Conservation (phyloP, 768 basidiomycete genomes). For the Mycena haematopus region DNA sequence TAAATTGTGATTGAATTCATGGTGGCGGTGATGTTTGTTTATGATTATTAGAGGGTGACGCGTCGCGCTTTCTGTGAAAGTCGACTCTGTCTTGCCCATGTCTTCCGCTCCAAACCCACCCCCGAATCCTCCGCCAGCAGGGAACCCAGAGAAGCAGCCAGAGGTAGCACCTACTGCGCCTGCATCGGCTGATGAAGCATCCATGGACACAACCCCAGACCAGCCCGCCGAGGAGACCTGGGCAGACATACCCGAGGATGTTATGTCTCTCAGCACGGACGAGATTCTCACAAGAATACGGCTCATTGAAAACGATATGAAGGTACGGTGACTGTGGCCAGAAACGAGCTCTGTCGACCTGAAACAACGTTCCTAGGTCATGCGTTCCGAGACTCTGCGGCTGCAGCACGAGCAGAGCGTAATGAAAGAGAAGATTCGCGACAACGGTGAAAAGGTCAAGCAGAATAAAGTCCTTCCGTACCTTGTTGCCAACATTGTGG, state of each 20-base stretch:
- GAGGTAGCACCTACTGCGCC: constrained; percentile 45
- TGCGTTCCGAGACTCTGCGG: constrained; percentile 93
- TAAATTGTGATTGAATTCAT: too few species aligned
- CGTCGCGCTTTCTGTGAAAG: constrained; percentile 16
- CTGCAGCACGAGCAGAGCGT: constrained; percentile 92
- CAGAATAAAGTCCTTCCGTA: constrained; percentile 99
- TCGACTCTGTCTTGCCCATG: constrained; percentile 42
- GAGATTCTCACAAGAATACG: constrained; percentile 90
- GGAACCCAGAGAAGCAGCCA: constrained; percentile 60
- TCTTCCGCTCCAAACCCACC: constrained; percentile 66
- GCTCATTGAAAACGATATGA: constrained; percentile 96
- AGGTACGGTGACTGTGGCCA: constrained; percentile 52
- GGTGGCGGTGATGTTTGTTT: constrained; percentile 1
- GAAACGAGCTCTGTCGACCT: background rate
- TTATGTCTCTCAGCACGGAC: constrained; percentile 77
- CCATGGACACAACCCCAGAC: constrained; percentile 82
- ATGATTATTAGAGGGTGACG: constrained; percentile 2
- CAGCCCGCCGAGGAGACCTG: constrained; percentile 78
- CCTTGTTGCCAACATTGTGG: constrained; percentile 96
- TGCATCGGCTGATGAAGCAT: constrained; percentile 40
- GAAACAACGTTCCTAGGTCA: constrained; percentile 68
- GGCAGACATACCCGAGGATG: constrained; percentile 92
- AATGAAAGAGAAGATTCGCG: constrained; percentile 99
- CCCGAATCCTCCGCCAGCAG: constrained; percentile 49
- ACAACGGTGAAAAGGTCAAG: constrained; percentile 98